Conservation (phyloP, 176 grass and related monocot species). For the Leersia perrieri region DNA sequence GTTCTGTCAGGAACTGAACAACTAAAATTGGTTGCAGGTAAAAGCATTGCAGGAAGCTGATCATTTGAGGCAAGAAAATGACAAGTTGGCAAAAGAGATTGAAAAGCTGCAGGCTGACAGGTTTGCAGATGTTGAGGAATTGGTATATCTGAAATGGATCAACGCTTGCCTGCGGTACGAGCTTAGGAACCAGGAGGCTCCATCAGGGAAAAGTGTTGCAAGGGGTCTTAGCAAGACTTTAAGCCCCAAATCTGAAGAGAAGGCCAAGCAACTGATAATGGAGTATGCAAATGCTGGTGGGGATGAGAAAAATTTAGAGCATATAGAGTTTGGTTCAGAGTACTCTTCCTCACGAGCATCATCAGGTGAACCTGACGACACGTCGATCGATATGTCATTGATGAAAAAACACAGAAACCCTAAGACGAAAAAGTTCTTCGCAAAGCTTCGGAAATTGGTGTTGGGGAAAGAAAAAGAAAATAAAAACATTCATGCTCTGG, state of each 20-base stretch:
- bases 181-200: constrained; percentile 61
- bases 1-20: constrained; percentile 24
- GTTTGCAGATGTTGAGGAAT: constrained; percentile 86
- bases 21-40: constrained; percentile 51
- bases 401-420: constrained; percentile 36
- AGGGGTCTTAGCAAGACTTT: constrained; percentile 77
- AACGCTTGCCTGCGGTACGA: constrained; percentile 95
- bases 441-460: constrained; percentile 75
- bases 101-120: constrained; percentile 68
- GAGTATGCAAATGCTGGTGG: constrained; percentile 67
- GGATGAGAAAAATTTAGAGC: constrained; percentile 40
- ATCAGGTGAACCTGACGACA: constrained; percentile 54
- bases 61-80: constrained; percentile 64
- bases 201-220: constrained; percentile 57
- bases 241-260: constrained; percentile 79
- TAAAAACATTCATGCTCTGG: constrained; percentile 19
- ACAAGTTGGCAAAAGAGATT: constrained; percentile 61
- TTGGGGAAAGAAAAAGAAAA: constrained; percentile 62
- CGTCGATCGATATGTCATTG: constrained; percentile 32
- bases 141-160: constrained; percentile 98
- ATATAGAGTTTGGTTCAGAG: constrained; percentile 73
- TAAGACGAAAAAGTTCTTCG: constrained; percentile 62
- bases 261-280: constrained; percentile 88
- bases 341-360: constrained; percentile 63
- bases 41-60: constrained; percentile 60